Base-by-base conservation (phyloP, 2,329 filamentous ascomycete species). In the Clonostachys byssicola region DNA sequence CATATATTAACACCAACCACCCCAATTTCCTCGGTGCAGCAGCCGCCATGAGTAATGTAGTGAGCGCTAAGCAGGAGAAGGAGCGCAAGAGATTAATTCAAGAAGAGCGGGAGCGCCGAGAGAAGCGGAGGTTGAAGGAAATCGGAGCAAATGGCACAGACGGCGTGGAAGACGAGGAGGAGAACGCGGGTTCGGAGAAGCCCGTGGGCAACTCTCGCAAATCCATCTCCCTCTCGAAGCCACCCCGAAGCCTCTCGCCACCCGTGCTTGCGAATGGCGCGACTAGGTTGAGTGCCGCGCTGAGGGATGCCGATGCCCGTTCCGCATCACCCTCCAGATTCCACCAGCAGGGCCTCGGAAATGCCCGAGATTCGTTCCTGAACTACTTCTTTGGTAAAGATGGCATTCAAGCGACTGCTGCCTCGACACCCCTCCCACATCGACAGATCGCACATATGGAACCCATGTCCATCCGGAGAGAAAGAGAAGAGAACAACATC, bases 331-430 rank as follows among this genome's bases (percentile, higher is more conserved):
- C 85, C 12, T 43, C 44, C 36, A 45, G 43, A 34, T 56, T 42
- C 58, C 48, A 56, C 58, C 33, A 63, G 63, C 80, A 82, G 53
- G 72, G 73, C 5, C 64, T 78, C 44, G 84, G 85, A 48, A 80
- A 73, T 50, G 82, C 89, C 39, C 82, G 86, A 52, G 94, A 99
- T 68, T 95, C 91, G 1, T 99, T 99, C 74, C 69, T 99, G 52
- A 97, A 92, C 69, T 99, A 99, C 69, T 99, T 99, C 71, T 99
- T 99, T 60, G 92, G 94, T 58, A 97, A 99, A 64, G 94, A 99
- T 51, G 89, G 89, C 42, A 75, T 80, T 23, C 47, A 71, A 74
- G 49, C 60, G 72, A 50, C 60, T 73, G 18, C 23, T 20, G 34
- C 47, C 55, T 58, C 13, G 45, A 39, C 52, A 7, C 50, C 56